Conservation (phyloP, 352 stramenopile genomes). For the Globisporangium middletonii region DNA sequence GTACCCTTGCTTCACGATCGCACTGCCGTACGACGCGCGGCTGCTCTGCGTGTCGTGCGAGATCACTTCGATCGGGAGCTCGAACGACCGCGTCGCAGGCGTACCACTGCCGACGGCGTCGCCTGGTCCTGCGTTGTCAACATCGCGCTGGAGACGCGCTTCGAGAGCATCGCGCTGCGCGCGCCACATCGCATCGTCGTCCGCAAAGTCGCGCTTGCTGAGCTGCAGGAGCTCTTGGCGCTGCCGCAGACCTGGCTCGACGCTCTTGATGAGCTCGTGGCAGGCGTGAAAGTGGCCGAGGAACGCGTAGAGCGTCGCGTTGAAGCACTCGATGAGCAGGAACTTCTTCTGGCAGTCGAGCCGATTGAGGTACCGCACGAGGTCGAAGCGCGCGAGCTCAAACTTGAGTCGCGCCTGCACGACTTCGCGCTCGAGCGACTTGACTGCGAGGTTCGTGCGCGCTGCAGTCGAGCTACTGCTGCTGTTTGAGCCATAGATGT, state of each 20-base stretch:
- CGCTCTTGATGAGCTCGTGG: conserved; percentile 72
- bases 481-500: background rate
- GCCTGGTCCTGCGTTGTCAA: conserved; percentile 16
- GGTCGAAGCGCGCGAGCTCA: conserved; percentile 79
- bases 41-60: conserved; percentile 58
- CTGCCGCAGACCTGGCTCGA: conserved; percentile 58
- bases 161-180: conserved; percentile 64
- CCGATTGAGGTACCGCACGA: conserved; percentile 79
- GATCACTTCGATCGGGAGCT: conserved; percentile 76
- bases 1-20: conserved; percentile 74
- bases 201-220: conserved; percentile 57
- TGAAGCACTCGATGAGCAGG: conserved; percentile 79
- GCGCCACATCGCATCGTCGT: conserved; percentile 73
- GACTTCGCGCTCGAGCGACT: conserved; percentile 63
- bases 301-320: conserved; percentile 77
- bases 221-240: conserved; percentile 68
- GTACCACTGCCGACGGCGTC: conserved; percentile 1
- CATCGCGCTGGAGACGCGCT: conserved; percentile 40
- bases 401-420: conserved; percentile 56
- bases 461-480: background rate
- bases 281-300: conserved; percentile 77
- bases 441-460: conserved; percentile 1
- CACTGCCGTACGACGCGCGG: conserved; percentile 26
- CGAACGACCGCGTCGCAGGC: conserved; percentile 29
- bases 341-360: conserved; percentile 85